These are phyloP conservation scores for Buxus sempervirens DNA, from an alignment of 164 flowering plant genomes.

Conservation along the genomic window DNA sequence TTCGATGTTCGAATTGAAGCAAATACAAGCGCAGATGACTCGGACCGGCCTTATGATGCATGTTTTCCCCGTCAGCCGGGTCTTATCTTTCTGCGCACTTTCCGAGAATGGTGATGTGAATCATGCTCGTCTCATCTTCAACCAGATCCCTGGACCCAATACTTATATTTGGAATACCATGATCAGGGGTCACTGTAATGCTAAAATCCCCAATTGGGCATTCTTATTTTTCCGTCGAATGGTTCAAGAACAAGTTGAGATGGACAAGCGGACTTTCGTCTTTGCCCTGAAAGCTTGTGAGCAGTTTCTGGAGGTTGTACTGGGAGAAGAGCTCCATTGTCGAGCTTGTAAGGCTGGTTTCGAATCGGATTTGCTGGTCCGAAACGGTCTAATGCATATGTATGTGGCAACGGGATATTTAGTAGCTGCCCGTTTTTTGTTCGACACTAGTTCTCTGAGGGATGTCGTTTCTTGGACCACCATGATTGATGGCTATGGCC, in stretches of 20 bases:
- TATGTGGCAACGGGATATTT: conserved; percentile 34
- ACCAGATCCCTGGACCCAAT: conserved; percentile 43
- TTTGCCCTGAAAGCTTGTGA: conserved; percentile 55
- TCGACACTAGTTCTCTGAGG: conserved; percentile 36
- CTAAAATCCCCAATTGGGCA: conserved; percentile 21
- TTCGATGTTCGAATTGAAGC: conserved; percentile 53
- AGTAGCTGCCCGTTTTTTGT: conserved; percentile 35
- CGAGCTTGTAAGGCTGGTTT: conserved; percentile 45
- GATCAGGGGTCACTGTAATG: conserved; percentile 46
- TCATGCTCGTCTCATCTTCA: conserved; percentile 42
- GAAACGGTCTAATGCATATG: conserved; percentile 54
- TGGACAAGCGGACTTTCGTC: conserved; percentile 54
- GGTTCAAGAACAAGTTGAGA: conserved; percentile 37
- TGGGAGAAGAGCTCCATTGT: conserved; percentile 43
- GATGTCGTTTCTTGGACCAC: conserved; percentile 69
- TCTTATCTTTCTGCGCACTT: conserved; percentile 56
- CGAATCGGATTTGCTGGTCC: conserved; percentile 34
- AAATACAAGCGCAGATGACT: conserved; percentile 67
- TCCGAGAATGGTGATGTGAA: conserved; percentile 44
- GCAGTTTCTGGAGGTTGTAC: conserved; percentile 16
- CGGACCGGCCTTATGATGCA: conserved; percentile 47
- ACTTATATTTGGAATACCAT: conserved; percentile 64
- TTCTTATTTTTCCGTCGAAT: conserved; percentile 39
- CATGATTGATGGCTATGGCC: conserved; percentile 50
- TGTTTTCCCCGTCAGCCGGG: conserved; percentile 54